Base-by-base conservation (phyloP, 2,329 filamentous ascomycete genomes). In the Xylariales sp. region DNA sequence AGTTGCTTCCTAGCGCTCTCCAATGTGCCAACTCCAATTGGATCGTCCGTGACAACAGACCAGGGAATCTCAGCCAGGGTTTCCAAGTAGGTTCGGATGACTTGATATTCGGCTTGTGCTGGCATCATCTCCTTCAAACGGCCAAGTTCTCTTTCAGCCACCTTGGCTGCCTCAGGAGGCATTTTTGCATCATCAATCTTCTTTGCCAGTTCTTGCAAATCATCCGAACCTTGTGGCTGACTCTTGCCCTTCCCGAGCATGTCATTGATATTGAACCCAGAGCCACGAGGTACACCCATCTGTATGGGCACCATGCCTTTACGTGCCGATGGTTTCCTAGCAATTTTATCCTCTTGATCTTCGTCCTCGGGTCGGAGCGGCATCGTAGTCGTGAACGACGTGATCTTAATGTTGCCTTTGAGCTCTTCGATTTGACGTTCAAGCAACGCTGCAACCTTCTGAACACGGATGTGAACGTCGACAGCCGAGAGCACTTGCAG, bases 81-180 rank as follows among this genome's bases (percentile, higher is more conserved):
- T 63, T 98, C 93, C 11, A 98, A 73, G 65, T 96, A 98, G 34
- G 89, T 95, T 47, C 91, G 74, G 48, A 86, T 88, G 11, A 98
- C 91, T 45, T 93, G 88, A 56, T 96, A 96, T 56, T 98, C 93
- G 25, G 94, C 91, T 57, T 97, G 93, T 35, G 88, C 88, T 1
- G 93, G 90, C 54, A 88, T 90, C 88, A 97, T 97, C 68, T 95
- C 95, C 54, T 86, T 86, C 44, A 98, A 66, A 16, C 93, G 76
- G 54, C 88, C 87, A 32, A 98, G 62, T 60, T 98, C 93, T 37
- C 90, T 78, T 41, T 95, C 85, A 2, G 89, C 91, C n/a, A 94
- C 81, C 65, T 93, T 96, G 44, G 83, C 76, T 6, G 89, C 90
- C 47, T 98, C 93, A 0, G 85, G 75, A 1, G 85, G 85, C 29